Percentiles rank a stretch among this genome's conserved stretches.
These are phyloP conservation scores for Aspergillus hancockii DNA, from an alignment of 495 filamentous ascomycete genomes.

Conservation along the genomic window DNA sequence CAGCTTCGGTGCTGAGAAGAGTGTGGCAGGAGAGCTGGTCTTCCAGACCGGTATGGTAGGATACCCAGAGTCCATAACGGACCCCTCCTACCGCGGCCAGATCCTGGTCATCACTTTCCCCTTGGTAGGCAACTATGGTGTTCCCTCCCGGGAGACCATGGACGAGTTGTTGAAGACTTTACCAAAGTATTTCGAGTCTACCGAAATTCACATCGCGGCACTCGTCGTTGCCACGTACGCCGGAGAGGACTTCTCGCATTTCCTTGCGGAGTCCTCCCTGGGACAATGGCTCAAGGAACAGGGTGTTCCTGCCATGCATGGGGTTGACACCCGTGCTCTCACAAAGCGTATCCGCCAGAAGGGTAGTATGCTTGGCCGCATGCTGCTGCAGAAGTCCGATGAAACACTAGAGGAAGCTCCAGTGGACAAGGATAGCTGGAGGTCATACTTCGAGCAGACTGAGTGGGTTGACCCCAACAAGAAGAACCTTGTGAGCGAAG, in stretches of 20 bases:
- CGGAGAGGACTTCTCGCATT: slow-evolving; percentile 93
- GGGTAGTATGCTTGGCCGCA: slow-evolving; percentile 93
- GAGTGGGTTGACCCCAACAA: slow-evolving; percentile 91
- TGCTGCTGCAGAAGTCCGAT: slow-evolving; percentile 70
- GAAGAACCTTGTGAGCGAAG: slow-evolving; percentile 89
- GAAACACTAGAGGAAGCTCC: slow-evolving; percentile 46
- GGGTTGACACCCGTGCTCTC: slow-evolving; percentile 89
- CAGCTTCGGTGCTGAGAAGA: slow-evolving; percentile 93
- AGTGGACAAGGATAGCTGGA: slow-evolving; percentile 55
- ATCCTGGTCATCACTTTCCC: slow-evolving; percentile 91
- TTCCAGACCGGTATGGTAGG: slow-evolving; percentile 99
- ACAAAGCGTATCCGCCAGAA: slow-evolving; percentile 92
- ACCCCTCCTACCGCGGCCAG: slow-evolving; percentile 90
- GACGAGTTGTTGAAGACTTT: slow-evolving; percentile 81
- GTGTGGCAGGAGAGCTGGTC: slow-evolving; percentile 91
- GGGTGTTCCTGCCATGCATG: slow-evolving; percentile 92
- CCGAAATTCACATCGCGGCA: slow-evolving; percentile 87
- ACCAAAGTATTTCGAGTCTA: slow-evolving; percentile 88
- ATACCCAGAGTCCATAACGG: slow-evolving; percentile 93
- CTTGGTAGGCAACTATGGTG: slow-evolving; percentile 91
- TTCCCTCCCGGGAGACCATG: slow-evolving; percentile 78
- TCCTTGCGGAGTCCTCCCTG: slow-evolving; percentile 83
- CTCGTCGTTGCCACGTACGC: slow-evolving; percentile 87
- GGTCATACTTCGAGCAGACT: slow-evolving; percentile 66
- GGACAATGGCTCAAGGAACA: slow-evolving; percentile 96